Conservation (phyloP, 768 basidiomycete genomes). For the Mycena haematopus region DNA sequence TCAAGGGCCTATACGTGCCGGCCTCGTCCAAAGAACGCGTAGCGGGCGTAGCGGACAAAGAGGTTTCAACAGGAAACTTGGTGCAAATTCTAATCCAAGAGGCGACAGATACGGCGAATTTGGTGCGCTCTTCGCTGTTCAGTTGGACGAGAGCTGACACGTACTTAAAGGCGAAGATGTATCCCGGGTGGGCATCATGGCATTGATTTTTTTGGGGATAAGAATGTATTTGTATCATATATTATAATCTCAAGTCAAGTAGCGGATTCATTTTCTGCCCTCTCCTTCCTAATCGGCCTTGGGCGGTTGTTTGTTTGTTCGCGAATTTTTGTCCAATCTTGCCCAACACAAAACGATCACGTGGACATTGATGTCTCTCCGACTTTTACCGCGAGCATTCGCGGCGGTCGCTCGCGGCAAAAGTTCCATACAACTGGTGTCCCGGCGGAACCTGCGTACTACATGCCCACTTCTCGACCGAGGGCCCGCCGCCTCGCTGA, state of each 20-base stretch:
- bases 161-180: conserved; percentile 79
- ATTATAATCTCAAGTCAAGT: no score
- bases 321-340: no score
- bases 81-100: conserved; percentile 93
- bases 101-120: conserved; percentile 74
- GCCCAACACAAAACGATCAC: no score
- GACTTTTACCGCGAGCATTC: no score
- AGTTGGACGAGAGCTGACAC: conserved; percentile 20
- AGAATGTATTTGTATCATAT: background rate
- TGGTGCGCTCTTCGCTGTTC: conserved; percentile 46
- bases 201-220: conserved; percentile 45
- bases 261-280: no score
- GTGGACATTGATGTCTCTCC: no score
- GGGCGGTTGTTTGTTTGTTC: no score
- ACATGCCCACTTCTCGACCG: conserved; percentile 24
- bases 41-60: conserved; percentile 57
- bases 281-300: no score
- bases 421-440: no score
- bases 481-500: conserved; percentile 49
- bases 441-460: conserved; percentile 24
- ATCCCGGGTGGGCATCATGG: conserved; percentile 90
- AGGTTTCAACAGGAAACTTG: conserved; percentile 80
- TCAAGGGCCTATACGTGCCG: conserved; percentile 72
- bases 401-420: no score
- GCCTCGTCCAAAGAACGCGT: conserved; percentile 50